Evolutionary conservation across 1,139 yeast species (phyloP).

Genomic region (Candida frijolesensis): DNA sequence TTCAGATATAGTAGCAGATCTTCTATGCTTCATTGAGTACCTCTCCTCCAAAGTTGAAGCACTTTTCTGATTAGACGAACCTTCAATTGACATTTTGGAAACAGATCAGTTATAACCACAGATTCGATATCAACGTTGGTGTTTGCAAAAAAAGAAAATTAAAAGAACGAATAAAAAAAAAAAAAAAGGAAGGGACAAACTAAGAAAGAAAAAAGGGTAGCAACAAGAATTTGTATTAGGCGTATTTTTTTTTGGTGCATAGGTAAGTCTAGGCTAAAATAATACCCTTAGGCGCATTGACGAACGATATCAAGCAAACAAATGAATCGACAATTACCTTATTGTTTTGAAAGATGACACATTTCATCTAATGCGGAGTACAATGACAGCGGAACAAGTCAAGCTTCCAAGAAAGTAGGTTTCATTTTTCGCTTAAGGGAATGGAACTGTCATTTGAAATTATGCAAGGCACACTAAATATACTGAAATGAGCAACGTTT

Average conservation of each 20-base stretch:
- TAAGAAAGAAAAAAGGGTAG: neutral
- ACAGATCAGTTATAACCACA: neutral
- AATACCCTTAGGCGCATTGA: no score
- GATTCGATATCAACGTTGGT: neutral
- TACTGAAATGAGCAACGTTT: neutral
- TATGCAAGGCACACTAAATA: neutral
- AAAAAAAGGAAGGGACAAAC: constrained; percentile 1
- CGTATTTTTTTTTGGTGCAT: no score
- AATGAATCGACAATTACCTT: neutral
- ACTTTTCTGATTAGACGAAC: neutral
- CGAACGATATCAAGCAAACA: no score
- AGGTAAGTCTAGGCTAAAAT: no score
- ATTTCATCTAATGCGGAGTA: no score
- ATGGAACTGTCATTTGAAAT: neutral
- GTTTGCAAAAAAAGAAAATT: neutral
- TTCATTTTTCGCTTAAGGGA: neutral
- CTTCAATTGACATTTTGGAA: neutral
- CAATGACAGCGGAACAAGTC: no score
- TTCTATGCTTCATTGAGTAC: constrained; percentile 2
- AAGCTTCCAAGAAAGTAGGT: neutral
- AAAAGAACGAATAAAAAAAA: neutral
- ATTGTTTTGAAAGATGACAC: neutral
- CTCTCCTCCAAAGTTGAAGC: neutral
- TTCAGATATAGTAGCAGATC: constrained; percentile 16
- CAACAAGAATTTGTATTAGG: neutral